Percentiles rank a stretch among this genome's conserved stretches.
phyloP scores from a whole-genome alignment of 352 stramenopile species.

The Pythium utonaiense region DNA sequence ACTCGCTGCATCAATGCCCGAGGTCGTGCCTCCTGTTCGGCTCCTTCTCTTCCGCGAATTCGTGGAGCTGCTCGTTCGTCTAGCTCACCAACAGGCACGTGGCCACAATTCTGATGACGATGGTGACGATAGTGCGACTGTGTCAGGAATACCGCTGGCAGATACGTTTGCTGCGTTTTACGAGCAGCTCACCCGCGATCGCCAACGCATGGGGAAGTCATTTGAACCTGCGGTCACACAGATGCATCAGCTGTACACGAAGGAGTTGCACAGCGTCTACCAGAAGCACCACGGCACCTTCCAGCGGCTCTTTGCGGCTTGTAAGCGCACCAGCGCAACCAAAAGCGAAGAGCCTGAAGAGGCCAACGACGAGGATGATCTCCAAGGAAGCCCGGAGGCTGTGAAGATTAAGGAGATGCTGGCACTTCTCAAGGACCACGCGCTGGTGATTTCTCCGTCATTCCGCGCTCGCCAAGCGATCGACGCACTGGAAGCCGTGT shows the following conservation, averaged over 20 bases:
- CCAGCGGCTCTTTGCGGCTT: constrained; percentile 31
- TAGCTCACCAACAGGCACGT: constrained; percentile 32
- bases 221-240: constrained; percentile 25
- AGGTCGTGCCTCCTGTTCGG: constrained; percentile 20
- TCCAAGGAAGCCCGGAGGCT: background rate
- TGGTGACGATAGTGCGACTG: background rate
- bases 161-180: constrained; percentile 45
- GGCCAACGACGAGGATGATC: constrained; percentile 1
- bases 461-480: constrained; percentile 26
- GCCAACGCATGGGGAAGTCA: constrained; percentile 18
- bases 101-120: constrained; percentile 1
- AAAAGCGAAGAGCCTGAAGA: background rate
- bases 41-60: constrained; percentile 60
- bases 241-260: constrained; percentile 32
- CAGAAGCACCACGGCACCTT: constrained; percentile 37
- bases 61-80: constrained; percentile 59
- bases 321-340: background rate
- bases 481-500: constrained; percentile 12
- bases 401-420: constrained; percentile 23
- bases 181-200: constrained; percentile 35
- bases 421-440: constrained; percentile 11
- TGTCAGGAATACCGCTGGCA: constrained; percentile 19
- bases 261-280: constrained; percentile 38
- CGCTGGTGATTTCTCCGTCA: constrained; percentile 5
- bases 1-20: constrained; percentile 8